Percentiles rank a stretch among this genome's conserved stretches.
phyloP scores from a whole-genome alignment of 2,329 filamentous ascomycete species.

The Nothophaeocryptopus gaeumannii region DNA sequence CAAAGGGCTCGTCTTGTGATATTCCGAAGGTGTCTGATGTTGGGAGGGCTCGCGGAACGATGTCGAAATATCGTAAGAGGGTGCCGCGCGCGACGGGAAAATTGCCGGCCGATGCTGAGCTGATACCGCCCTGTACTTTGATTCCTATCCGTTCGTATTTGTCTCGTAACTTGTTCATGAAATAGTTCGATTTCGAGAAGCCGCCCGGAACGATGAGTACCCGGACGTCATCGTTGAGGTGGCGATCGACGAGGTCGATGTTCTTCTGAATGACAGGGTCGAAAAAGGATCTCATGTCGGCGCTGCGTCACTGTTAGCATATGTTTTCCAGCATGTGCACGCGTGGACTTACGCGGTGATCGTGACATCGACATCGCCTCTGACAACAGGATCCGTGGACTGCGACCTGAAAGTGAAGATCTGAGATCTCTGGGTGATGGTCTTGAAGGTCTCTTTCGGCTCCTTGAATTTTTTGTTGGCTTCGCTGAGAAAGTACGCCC shows the following conservation, averaged over 20 bases:
- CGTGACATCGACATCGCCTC: background rate
- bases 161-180: background rate
- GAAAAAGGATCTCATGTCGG: background rate
- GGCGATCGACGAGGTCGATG: background rate
- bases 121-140: background rate
- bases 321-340: background rate
- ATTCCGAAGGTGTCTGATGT: background rate
- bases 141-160: background rate
- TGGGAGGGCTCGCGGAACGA: background rate
- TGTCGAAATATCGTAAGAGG: background rate
- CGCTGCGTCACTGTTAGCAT: background rate
- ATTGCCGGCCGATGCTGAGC: background rate
- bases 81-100: background rate
- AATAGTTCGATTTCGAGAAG: slow-evolving; percentile 4
- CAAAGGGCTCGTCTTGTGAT: background rate
- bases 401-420: background rate
- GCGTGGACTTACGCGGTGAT: background rate
- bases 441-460: background rate
- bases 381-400: background rate
- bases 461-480: slow-evolving; percentile 1
- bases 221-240: background rate
- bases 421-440: background rate
- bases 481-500: background rate
- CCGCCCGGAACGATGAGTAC: slow-evolving; percentile 5
- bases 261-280: slow-evolving; percentile 8